A percentile compares a stretch with the other conserved stretches of the same genome.
Evolutionary conservation across 1,139 yeast species (phyloP).

Genomic region (Geotrichum siamense): DNA sequence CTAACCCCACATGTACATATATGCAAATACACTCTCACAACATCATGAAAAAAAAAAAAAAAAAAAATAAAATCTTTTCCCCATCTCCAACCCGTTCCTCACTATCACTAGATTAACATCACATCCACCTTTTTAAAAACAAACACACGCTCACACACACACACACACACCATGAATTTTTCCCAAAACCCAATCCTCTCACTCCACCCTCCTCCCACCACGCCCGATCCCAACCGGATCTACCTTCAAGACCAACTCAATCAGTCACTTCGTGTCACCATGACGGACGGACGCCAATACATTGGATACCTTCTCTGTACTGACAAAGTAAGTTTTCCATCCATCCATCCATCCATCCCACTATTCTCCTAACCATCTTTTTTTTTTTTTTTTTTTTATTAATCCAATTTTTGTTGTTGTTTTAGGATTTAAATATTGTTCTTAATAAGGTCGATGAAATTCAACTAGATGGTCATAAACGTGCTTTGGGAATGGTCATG

Average conservation of each 20-base stretch:
- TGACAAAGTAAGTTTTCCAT: constrained; percentile 9
- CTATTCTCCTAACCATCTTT: neutral
- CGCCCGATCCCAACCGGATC: neutral
- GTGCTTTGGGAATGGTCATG: constrained; percentile 13
- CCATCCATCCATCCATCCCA: no score
- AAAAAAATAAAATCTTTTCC: no score
- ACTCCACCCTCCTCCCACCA: constrained; percentile 1
- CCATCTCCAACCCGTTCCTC: no score
- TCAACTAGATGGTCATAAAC: constrained; percentile 5
- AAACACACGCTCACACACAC: no score
- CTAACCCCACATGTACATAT: no score
- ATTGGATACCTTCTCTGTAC: constrained; percentile 9
- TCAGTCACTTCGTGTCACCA: constrained; percentile 5
- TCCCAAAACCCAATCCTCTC: constrained; percentile 12
- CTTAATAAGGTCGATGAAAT: constrained; percentile 9
- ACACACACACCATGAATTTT: constrained; percentile 12
- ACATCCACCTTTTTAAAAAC: no score
- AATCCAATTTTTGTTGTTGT: neutral
- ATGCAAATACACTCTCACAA: no score
- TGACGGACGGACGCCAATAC: constrained; percentile 6
- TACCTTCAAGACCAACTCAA: constrained; percentile 4
- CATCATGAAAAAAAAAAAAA: no score
- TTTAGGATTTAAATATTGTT: constrained; percentile 9
- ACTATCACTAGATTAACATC: no score
- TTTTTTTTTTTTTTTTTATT: neutral